A percentile compares a stretch with the other conserved stretches of the same genome.
phyloP scores from a whole-genome alignment of 148 eudicot species.

The Heliamphora exappendiculata region DNA sequence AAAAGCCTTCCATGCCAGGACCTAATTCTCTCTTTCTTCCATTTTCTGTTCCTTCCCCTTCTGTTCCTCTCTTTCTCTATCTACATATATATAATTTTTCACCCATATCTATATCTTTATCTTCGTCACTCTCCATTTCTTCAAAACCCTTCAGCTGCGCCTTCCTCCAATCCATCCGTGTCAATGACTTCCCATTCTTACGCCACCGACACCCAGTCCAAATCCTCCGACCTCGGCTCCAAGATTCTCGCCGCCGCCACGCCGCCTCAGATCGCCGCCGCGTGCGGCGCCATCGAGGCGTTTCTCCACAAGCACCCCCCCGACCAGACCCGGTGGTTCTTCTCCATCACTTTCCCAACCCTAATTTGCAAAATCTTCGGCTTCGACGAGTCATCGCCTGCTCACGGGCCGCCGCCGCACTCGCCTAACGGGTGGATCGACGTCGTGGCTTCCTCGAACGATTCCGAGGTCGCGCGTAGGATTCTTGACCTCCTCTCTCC shows the following conservation, averaged over 20 bases:
- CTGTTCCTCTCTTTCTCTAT: not conserved
- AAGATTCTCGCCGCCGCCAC: conserved; percentile 47
- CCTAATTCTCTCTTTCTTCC: conserved; percentile 10
- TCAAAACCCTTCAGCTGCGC: not conserved
- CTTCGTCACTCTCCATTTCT: not conserved
- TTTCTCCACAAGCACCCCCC: conserved; percentile 60
- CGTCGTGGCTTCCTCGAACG: conserved; percentile 24
- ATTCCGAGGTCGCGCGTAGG: conserved; percentile 41
- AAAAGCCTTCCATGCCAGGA: no score
- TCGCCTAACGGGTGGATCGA: conserved; percentile 58
- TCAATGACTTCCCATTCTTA: conserved; percentile 62
- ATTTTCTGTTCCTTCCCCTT: not conserved
- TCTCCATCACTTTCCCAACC: conserved; percentile 76
- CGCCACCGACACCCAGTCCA: conserved; percentile 59
- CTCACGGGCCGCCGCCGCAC: conserved; percentile 31
- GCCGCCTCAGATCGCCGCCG: conserved; percentile 56
- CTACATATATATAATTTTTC: not conserved
- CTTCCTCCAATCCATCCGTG: not conserved
- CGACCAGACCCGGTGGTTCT: conserved; percentile 76
- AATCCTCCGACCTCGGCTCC: conserved; percentile 67
- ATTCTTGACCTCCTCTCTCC: conserved; percentile 58
- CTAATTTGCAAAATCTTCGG: conserved; percentile 74
- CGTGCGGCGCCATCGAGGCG: conserved; percentile 41
- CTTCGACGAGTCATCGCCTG: conserved; percentile 48
- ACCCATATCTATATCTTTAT: not conserved